Percentiles rank a stretch among this genome's conserved stretches.
Conservation (phyloP, 345 rosid genomes). For the Laguncularia racemosa region DNA sequence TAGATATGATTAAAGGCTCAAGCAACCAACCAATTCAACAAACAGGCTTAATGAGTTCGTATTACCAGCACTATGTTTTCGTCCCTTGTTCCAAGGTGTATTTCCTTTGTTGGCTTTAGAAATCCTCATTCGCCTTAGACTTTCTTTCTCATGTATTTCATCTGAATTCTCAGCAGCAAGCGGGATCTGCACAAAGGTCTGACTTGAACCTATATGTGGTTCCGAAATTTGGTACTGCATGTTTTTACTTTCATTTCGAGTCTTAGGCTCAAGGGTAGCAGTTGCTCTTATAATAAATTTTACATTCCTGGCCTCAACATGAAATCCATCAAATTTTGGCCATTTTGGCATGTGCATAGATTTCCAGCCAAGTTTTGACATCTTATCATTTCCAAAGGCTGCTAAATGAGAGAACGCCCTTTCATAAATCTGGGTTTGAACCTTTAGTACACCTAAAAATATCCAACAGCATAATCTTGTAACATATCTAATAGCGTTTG, state of each 20-base stretch:
- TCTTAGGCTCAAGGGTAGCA: constrained; percentile 24
- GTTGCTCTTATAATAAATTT: constrained; percentile 25
- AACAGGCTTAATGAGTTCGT: neutral
- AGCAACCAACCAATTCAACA: neutral
- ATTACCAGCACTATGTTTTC: constrained; percentile 85
- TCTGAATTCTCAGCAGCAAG: constrained; percentile 15
- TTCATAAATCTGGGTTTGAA: constrained; percentile 27
- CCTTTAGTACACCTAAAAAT: constrained; percentile 40
- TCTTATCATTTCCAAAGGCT: constrained; percentile 18
- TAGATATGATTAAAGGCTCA: neutral
- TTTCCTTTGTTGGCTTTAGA: constrained; percentile 82
- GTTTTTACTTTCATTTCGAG: constrained; percentile 11
- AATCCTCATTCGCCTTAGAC: constrained; percentile 62
- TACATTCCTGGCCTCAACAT: constrained; percentile 19
- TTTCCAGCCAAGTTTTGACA: constrained; percentile 21
- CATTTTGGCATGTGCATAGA: constrained; percentile 23
- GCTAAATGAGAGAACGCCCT: constrained; percentile 29
- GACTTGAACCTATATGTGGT: constrained; percentile 20
- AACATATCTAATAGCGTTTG: no score
- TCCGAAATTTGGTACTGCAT: constrained; percentile 6
- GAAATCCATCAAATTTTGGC: constrained; percentile 7
- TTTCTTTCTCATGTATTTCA: constrained; percentile 50
- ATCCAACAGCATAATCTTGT: constrained; percentile 5
- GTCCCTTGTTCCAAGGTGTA: constrained; percentile 95
- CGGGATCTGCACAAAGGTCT: constrained; percentile 10